Percentiles rank a stretch among this genome's conserved stretches.
phyloP scores from a whole-genome alignment of 768 basidiomycete species.

The Neoboletus subvelutipes region DNA sequence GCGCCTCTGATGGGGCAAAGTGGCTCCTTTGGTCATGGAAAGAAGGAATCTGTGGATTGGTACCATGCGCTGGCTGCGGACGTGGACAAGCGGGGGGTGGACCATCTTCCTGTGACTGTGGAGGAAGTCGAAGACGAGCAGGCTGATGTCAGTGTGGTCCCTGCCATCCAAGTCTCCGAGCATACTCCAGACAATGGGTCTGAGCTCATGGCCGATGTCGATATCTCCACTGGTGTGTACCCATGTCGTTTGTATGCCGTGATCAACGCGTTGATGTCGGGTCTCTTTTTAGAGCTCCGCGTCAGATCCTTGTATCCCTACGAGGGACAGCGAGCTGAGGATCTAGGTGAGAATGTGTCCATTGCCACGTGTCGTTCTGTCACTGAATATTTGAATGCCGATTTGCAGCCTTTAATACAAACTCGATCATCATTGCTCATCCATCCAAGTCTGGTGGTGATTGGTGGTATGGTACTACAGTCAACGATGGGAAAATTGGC shows the following conservation, averaged over 20 bases:
- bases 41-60: constrained; percentile 89
- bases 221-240: constrained; percentile 55
- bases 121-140: constrained; percentile 65
- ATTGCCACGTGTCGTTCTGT: background rate
- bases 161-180: constrained; percentile 59
- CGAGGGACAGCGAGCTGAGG: constrained; percentile 82
- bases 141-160: constrained; percentile 34
- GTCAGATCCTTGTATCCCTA: constrained; percentile 84
- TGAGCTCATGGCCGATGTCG: constrained; percentile 72
- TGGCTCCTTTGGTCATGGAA: constrained; percentile 36
- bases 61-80: constrained; percentile 78
- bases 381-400: background rate
- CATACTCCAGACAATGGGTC: constrained; percentile 36
- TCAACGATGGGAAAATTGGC: constrained; percentile 67
- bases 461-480: constrained; percentile 88
- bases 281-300: constrained; percentile 52
- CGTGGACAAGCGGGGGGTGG: constrained; percentile 46
- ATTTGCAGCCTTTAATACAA: constrained; percentile 72
- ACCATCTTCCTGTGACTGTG: constrained; percentile 48
- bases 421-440: constrained; percentile 74
- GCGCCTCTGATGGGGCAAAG: constrained; percentile 13
- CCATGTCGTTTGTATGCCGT: background rate
- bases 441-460: constrained; percentile 84
- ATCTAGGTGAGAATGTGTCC: constrained; percentile 64
- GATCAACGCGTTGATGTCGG: constrained; percentile 1